phyloP scores from a whole-genome alignment of 148 eudicot genomes.

The Arbutus unedo region DNA sequence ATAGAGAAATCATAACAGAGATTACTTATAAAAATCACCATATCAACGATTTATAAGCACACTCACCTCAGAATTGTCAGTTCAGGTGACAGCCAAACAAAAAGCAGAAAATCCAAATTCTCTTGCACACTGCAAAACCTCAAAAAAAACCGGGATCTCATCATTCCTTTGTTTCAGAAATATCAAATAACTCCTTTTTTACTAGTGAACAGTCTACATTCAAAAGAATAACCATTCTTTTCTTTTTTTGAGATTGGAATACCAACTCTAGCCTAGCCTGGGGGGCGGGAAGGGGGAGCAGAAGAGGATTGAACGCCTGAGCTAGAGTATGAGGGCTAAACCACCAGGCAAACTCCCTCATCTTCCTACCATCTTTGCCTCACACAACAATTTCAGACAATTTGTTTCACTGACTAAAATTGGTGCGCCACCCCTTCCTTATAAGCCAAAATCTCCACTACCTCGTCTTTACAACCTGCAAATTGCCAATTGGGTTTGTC shows the following conservation, averaged over 20 bases:
- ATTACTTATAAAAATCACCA: neutral
- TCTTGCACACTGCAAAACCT: neutral
- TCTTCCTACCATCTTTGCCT: neutral
- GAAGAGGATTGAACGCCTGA: neutral
- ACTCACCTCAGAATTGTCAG: conserved; percentile 1
- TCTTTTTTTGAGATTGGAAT: neutral
- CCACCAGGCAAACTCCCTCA: neutral
- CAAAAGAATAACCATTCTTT: neutral
- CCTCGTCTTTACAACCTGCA: neutral
- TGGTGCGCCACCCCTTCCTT: neutral
- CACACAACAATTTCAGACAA: neutral
- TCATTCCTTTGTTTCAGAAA: neutral
- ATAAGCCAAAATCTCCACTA: neutral
- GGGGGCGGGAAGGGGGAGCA: neutral
- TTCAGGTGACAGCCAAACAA: neutral
- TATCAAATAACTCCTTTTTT: neutral
- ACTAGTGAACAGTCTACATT: neutral
- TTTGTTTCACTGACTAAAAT: neutral
- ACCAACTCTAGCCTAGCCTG: neutral
- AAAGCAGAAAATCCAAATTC: neutral
- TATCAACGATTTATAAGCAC: neutral
- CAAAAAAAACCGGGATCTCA: neutral
- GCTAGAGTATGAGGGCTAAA: neutral
- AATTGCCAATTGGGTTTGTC: too few relatives aligned
- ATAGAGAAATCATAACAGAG: neutral